Conservation (phyloP, 1,284 basidiomycete genomes). For the Bjerkandera adusta region DNA sequence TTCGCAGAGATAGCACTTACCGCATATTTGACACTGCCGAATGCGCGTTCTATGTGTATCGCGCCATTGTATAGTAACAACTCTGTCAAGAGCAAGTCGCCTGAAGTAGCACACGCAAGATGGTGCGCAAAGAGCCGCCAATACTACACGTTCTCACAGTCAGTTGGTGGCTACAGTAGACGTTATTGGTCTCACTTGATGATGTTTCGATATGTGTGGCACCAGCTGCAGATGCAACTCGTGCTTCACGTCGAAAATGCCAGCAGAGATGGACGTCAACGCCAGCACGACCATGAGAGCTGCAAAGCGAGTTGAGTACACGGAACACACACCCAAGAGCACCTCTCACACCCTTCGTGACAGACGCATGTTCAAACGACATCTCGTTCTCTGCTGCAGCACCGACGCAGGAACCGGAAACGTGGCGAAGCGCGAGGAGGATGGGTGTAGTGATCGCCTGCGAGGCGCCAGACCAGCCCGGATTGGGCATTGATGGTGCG, state of each 20-base stretch:
- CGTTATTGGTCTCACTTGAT: slow-evolving; percentile 35
- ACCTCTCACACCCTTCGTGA: slow-evolving; percentile 65
- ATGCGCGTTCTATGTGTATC: slow-evolving; percentile 78
- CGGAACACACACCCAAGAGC: background rate
- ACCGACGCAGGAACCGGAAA: too few relatives aligned
- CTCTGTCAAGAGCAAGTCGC: slow-evolving; percentile 79
- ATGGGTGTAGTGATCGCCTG: too few relatives aligned
- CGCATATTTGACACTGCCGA: slow-evolving; percentile 87
- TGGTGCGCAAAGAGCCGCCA: slow-evolving; percentile 82
- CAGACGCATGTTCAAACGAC: slow-evolving; percentile 78
- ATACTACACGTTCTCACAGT: slow-evolving; percentile 48
- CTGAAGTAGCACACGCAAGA: slow-evolving; percentile 79
- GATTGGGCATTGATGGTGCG: too few relatives aligned
- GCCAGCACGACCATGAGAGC: slow-evolving; percentile 76
- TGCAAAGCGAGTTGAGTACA: slow-evolving; percentile 30
- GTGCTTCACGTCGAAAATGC: slow-evolving; percentile 84
- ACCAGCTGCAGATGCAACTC: slow-evolving; percentile 62
- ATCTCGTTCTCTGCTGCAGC: slow-evolving; percentile 36
- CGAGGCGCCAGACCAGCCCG: too few relatives aligned
- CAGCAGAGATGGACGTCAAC: slow-evolving; percentile 66
- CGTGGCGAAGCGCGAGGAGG: too few relatives aligned
- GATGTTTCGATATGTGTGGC: slow-evolving; percentile 41
- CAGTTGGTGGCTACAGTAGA: too few relatives aligned
- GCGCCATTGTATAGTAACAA: slow-evolving; percentile 75
- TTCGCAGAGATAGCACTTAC: slow-evolving; percentile 43